Conservation (phyloP, 495 filamentous ascomycete genomes). For the Cetradonia linearis region DNA sequence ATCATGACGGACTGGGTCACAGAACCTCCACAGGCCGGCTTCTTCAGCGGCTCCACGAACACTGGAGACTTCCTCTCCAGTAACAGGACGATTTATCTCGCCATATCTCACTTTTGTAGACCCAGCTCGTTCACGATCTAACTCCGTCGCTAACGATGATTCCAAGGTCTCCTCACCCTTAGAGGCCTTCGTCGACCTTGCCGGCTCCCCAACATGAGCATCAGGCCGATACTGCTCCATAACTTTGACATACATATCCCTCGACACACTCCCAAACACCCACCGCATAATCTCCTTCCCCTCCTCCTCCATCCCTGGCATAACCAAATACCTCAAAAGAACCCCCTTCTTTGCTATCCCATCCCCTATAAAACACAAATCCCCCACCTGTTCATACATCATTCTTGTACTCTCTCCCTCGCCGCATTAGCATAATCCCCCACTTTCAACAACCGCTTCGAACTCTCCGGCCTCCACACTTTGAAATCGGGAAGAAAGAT, state of each 20-base stretch:
- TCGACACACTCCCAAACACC: constrained; percentile 55
- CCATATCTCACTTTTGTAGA: constrained; percentile 50
- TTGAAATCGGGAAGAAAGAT: constrained; percentile 77
- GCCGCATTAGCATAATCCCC: constrained; percentile 59
- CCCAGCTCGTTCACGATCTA: constrained; percentile 17
- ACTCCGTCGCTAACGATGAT: constrained; percentile 9
- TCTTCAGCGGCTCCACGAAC: constrained; percentile 54
- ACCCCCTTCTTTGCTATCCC: constrained; percentile 66
- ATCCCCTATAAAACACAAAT: constrained; percentile 64
- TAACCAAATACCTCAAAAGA: constrained; percentile 63
- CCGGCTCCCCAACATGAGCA: constrained; percentile 63
- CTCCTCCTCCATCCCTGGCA: constrained; percentile 63
- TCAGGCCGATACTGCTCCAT: constrained; percentile 73
- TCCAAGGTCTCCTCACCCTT: background rate
- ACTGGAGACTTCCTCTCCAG: constrained; percentile 47
- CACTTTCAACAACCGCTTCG: constrained; percentile 60
- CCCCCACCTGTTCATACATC: constrained; percentile 68
- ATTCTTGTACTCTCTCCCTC: constrained; percentile 58
- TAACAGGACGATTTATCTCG: constrained; percentile 64
- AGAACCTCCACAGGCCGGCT: constrained; percentile 66
- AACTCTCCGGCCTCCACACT: constrained; percentile 53
- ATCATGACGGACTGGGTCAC: constrained; percentile 56
- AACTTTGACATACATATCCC: constrained; percentile 59
- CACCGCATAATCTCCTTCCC: constrained; percentile 58
- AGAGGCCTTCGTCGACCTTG: constrained; percentile 26